Conservation (phyloP, 441 rosid genomes). For the Codiaeum variegatum region DNA sequence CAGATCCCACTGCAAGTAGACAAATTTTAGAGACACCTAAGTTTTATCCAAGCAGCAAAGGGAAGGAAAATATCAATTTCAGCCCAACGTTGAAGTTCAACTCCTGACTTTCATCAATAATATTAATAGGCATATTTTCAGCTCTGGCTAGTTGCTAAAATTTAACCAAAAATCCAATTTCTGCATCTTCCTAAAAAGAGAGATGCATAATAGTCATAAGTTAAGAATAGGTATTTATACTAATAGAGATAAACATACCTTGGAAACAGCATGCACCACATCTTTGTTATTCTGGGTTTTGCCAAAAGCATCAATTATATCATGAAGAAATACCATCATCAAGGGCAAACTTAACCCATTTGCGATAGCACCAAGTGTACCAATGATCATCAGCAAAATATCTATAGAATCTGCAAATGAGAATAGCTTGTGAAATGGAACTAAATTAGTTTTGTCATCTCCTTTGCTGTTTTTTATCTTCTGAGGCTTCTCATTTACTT, state of each 20-base stretch:
- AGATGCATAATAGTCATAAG: not conserved
- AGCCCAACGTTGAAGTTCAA: no score
- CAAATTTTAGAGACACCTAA: conserved; percentile 60
- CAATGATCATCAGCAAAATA: conserved; percentile 49
- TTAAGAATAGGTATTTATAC: not conserved
- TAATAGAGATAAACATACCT: conserved; percentile 29
- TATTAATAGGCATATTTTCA: not conserved
- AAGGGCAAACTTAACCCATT: conserved; percentile 56
- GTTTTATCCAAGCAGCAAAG: not conserved
- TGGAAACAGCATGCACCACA: conserved; percentile 38
- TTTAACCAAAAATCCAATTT: not conserved
- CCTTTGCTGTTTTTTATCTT: conserved; percentile 36
- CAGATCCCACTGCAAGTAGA: conserved; percentile 67
- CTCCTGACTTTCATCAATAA: not conserved
- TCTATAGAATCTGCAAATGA: conserved; percentile 54
- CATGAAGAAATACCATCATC: conserved; percentile 57
- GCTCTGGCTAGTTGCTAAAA: not conserved
- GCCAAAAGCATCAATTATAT: conserved; percentile 56
- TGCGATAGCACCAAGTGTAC: conserved; percentile 54
- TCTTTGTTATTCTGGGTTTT: conserved; percentile 33
- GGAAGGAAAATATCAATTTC: no score
- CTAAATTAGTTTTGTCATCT: conserved; percentile 36
- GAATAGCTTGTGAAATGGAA: conserved; percentile 62
- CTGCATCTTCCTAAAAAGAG: not conserved
- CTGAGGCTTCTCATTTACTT: not conserved